A percentile compares a stretch with the other conserved stretches of the same genome.
These are phyloP conservation scores for Taxillus chinensis DNA, from an alignment of 164 flowering plant species.

Conservation along the genomic window DNA sequence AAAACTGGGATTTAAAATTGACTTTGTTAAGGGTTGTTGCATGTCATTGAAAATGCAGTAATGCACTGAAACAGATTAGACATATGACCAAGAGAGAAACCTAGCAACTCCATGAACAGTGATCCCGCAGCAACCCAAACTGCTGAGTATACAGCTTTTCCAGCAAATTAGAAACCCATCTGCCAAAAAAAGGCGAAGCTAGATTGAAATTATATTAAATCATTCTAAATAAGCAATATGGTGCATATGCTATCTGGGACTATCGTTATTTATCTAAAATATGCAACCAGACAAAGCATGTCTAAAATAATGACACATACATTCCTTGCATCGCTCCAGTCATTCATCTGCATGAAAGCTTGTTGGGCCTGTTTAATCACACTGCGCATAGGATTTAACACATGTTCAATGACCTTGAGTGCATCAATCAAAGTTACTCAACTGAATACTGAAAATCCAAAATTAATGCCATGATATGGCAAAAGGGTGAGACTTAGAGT, in stretches of 20 bases:
- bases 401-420: slow-evolving; percentile 5
- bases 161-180: slow-evolving; percentile 95
- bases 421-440: not conserved
- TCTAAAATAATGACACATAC: slow-evolving; percentile 30
- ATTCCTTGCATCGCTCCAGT: slow-evolving; percentile 54
- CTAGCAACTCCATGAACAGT: slow-evolving; percentile 94
- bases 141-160: slow-evolving; percentile 75
- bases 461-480: not conserved
- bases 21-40: no score
- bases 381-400: slow-evolving; percentile 34
- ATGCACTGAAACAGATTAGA: no score
- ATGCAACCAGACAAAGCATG: not conserved
- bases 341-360: slow-evolving; percentile 49
- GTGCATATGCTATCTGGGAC: not conserved
- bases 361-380: slow-evolving; percentile 72
- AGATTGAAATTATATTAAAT: no score
- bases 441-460: not conserved
- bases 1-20: no score
- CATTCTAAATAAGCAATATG: no score
- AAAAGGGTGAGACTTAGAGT: not conserved
- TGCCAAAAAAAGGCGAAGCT: slow-evolving; percentile 22
- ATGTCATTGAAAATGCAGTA: no score
- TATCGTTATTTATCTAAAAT: no score
- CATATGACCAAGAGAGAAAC: no score
- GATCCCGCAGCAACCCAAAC: slow-evolving; percentile 95